Evolutionary conservation across 2,329 filamentous ascomycete species (phyloP), one percentile per base, ranked within the genome.

Genomic region (Polytolypa hystricis): DNA sequence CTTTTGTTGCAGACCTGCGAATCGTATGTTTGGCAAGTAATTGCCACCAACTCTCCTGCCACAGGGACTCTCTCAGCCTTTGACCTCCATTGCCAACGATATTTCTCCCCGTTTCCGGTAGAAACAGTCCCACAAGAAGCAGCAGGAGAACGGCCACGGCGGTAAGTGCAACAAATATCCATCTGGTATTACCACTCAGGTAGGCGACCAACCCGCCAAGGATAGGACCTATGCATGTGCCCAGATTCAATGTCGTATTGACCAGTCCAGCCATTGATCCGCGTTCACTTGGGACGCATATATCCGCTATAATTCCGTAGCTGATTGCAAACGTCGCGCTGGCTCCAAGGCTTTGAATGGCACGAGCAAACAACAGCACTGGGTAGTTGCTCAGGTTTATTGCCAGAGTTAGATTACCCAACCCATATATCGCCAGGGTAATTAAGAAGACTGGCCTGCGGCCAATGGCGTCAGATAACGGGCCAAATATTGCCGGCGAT

Each of bases 141-240:
- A 27, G 10, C 14, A 19, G 26, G 41, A 25, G 17, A 41, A 1
- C 29, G 4, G 47, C 47, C 8, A 47, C 20, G n/a, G 53, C 44
- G 8, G 46, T 35, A 33, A 53, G 33, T 8, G 34, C 39, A 46
- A 46, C 51, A 31, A 53, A 52, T 4, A 46, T 40, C 48, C 50
- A 52, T 18, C 41, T 28, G 18, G 40, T 46, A 16, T 39, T 40
- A 2, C 44, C 45, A 26, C 31, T 42, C 2, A 19, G 39, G 6
- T 31, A 47, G 2, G 47, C 47, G 10, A 51, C 43, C 41, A 20
- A 39, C 4, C 42, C 47, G n/a, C 47, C 48, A 17, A 50, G 16
- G 10, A 49, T 27, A 4, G 47, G 46, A 3, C 43, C 46, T 7
- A 50, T 21, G 26, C 44, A 43, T 4, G 45, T 20, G 12, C 44